Evolutionary conservation across 257 asterid genomes (phyloP), one percentile per base, ranked within the genome.

Genomic region (Orobanche coerulescens): DNA sequence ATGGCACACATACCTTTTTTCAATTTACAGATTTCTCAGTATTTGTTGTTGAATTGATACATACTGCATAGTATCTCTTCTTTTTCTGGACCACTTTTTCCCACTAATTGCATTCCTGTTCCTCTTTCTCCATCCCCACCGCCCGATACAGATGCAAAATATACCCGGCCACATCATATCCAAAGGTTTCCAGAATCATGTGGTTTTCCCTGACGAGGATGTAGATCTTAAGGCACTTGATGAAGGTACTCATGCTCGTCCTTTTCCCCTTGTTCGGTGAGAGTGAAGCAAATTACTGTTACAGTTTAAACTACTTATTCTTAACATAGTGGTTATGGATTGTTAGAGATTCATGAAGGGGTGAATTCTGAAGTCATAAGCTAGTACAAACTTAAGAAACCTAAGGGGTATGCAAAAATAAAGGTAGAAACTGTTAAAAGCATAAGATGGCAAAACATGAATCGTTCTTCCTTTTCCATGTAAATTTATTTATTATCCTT

Each of bases 111-210:
- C 58, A 24, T 53, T 58, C 14, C 6, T 23, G 15, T 51, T 25
- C 11, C 6, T 36, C 11, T 36, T 36, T 36, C 44, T 13, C 34
- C 33, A 33, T 56, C 37, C 58, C 23, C 24, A n/a, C 58, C 42
- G 65, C 43, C 37, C 52, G 15, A 39, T 15, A 16, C 70, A 79
- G 98, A 70, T 73, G 74, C 69, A 51, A 64, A 72, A 71, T 39
- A 66, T 64, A 40, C 75, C 93, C 40, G 84, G 79, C 82, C 73
- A 75, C 70, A 51, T 90, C 69, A 68, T 84, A 66, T 85, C 83
- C 64, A 75, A 71, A 75, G 96, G 86, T 56, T 74, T 78, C 61
- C 74, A 75, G 67, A 78, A 77, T 68, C 87, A 89, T 40, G 36
- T 71, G 47, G 59, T 82, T 75, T 81, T 66, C 77, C 74, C 72